phyloP scores from a whole-genome alignment of 331 rosid species.

The Prunus yedoensis region DNA sequence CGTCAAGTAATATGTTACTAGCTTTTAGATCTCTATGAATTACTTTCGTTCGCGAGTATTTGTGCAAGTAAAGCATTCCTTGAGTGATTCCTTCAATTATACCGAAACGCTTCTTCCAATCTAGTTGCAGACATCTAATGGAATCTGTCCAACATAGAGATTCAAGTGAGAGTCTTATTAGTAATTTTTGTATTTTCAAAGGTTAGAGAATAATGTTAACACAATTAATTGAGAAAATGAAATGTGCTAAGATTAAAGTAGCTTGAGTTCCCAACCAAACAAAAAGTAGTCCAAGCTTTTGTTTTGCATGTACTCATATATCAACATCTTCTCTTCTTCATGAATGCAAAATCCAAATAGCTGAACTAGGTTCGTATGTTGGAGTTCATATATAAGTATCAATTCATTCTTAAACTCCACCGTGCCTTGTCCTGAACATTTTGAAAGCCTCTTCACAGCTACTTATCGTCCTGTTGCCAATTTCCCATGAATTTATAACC shows the following conservation, averaged over 20 bases:
- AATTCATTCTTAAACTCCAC: neutral
- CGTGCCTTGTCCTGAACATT: neutral
- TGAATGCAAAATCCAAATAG: slow-evolving; percentile 9
- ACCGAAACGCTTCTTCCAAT: neutral
- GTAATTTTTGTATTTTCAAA: too few species aligned
- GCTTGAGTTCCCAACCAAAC: neutral
- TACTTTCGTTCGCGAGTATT: neutral
- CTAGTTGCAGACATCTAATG: neutral
- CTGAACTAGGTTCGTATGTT: slow-evolving; percentile 2
- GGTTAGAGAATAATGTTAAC: too few species aligned
- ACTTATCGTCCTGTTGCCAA: neutral
- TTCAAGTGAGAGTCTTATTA: neutral
- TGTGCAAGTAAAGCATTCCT: slow-evolving; percentile 5
- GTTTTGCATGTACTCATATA: neutral
- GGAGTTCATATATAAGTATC: slow-evolving; percentile 1
- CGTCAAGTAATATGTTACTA: neutral
- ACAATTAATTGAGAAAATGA: neutral
- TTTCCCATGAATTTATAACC: neutral
- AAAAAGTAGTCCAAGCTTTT: slow-evolving; percentile 4
- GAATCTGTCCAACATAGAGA: neutral
- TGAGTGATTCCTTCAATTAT: neutral
- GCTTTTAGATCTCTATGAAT: slow-evolving; percentile 7
- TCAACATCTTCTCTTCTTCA: neutral
- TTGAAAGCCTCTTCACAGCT: neutral
- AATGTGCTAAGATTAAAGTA: neutral